Evolutionary conservation across 257 asterid species (phyloP).

Genomic region (Solanum paucissectum): DNA sequence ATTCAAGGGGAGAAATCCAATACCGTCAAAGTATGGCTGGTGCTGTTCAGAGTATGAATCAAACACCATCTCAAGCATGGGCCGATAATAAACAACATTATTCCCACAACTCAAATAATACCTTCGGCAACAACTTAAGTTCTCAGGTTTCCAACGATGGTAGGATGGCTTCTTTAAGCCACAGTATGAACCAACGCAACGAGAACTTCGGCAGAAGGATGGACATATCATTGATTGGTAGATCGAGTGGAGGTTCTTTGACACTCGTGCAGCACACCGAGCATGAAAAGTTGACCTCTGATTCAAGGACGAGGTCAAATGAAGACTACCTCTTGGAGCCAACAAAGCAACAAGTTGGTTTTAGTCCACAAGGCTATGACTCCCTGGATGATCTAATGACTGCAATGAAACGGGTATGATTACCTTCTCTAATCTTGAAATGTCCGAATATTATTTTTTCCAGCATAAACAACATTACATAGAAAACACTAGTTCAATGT

Average conservation of each 20-base stretch:
- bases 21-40: slow-evolving; percentile 31
- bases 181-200: slow-evolving; percentile 18
- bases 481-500: not conserved
- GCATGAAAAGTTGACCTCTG: slow-evolving; percentile 16
- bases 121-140: slow-evolving; percentile 20
- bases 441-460: not conserved
- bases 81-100: slow-evolving; percentile 22
- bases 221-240: slow-evolving; percentile 34
- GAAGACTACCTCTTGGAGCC: slow-evolving; percentile 44
- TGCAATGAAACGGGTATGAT: slow-evolving; percentile 53
- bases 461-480: not conserved
- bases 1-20: slow-evolving; percentile 33
- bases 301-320: slow-evolving; percentile 28
- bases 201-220: slow-evolving; percentile 29
- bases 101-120: slow-evolving; percentile 19
- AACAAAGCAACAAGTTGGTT: slow-evolving; percentile 39
- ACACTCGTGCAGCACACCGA: slow-evolving; percentile 30
- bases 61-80: slow-evolving; percentile 36
- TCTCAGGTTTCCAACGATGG: slow-evolving; percentile 30
- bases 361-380: slow-evolving; percentile 37
- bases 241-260: slow-evolving; percentile 28
- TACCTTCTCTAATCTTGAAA: not conserved
- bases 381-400: slow-evolving; percentile 68
- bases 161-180: slow-evolving; percentile 19
- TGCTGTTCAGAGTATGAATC: slow-evolving; percentile 25